Evolutionary conservation across 176 grass and related monocot species (phyloP).

Genomic region (Aegilops sharonensis): DNA sequence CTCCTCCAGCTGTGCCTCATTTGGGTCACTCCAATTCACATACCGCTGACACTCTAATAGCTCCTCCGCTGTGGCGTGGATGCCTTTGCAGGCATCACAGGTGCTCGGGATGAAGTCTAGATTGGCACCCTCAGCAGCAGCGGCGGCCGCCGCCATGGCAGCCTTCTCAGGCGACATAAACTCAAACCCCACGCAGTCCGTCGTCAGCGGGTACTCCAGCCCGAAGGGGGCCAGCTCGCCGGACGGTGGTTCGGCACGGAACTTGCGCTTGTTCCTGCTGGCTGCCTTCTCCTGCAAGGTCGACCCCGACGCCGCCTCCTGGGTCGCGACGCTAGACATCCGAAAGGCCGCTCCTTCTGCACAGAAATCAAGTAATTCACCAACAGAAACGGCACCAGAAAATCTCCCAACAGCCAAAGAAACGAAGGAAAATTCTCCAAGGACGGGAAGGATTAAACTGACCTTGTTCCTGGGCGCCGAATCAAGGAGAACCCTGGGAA

Average conservation of each 20-base stretch:
- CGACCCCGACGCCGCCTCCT: constrained; percentile 27
- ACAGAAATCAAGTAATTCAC: constrained; percentile 8
- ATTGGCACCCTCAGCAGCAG: constrained; percentile 35
- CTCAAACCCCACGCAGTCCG: constrained; percentile 63
- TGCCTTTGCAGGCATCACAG: constrained; percentile 61
- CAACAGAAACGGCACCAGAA: neutral
- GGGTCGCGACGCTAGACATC: constrained; percentile 36
- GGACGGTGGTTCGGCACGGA: constrained; percentile 62
- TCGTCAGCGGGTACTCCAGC: constrained; percentile 45
- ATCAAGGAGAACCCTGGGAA: constrained; percentile 27
- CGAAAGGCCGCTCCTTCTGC: neutral
- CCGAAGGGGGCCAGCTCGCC: constrained; percentile 44
- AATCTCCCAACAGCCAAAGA: neutral
- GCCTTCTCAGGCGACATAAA: constrained; percentile 56
- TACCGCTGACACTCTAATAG: constrained; percentile 61
- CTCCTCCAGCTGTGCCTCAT: constrained; percentile 74
- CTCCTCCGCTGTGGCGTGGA: constrained; percentile 42
- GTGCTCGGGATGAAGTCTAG: constrained; percentile 48
- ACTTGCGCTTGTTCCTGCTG: constrained; percentile 95
- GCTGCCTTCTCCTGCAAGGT: constrained; percentile 54
- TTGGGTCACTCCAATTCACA: constrained; percentile 74
- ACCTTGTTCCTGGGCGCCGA: constrained; percentile 3
- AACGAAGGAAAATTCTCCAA: neutral
- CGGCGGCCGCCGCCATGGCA: constrained; percentile 3
- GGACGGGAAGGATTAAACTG: constrained; percentile 29